These are phyloP conservation scores for Mucor saturninus DNA, from an alignment of 371 early-diverging fungal genomes.

Conservation along the genomic window DNA sequence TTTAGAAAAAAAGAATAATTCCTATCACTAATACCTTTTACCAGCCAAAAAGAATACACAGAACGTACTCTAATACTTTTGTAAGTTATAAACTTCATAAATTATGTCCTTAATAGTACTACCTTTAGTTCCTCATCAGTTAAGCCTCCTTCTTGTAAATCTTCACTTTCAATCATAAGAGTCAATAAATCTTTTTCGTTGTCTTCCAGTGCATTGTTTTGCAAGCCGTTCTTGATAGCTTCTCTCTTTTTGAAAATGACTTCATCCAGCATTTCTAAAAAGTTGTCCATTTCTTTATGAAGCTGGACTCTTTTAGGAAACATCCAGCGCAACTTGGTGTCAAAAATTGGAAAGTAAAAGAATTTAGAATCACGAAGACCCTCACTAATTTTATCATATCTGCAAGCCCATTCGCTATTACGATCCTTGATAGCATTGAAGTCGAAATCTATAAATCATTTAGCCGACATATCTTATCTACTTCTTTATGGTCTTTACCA, in stretches of 20 bases:
- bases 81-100: background rate
- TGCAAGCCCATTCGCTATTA: conserved; percentile 21
- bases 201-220: background rate
- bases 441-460: conserved; percentile 26
- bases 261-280: conserved; percentile 19
- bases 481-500: background rate
- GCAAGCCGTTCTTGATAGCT: background rate
- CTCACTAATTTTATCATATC: conserved; percentile 18
- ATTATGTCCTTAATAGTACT: background rate
- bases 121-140: conserved; percentile 20
- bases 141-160: conserved; percentile 8
- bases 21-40: background rate
- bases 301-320: conserved; percentile 36
- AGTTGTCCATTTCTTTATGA: conserved; percentile 25
- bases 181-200: background rate
- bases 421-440: conserved; percentile 29
- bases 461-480: too few relatives aligned
- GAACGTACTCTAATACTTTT: background rate
- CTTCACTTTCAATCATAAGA: conserved; percentile 12
- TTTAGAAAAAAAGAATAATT: background rate
- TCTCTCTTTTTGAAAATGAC: conserved; percentile 14
- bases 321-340: conserved; percentile 15
- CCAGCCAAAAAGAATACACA: background rate
- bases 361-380: conserved; percentile 24
- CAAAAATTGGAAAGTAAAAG: conserved; percentile 27